phyloP scores from a whole-genome alignment of 495 filamentous ascomycete species.

The Aspergillus leporis region DNA sequence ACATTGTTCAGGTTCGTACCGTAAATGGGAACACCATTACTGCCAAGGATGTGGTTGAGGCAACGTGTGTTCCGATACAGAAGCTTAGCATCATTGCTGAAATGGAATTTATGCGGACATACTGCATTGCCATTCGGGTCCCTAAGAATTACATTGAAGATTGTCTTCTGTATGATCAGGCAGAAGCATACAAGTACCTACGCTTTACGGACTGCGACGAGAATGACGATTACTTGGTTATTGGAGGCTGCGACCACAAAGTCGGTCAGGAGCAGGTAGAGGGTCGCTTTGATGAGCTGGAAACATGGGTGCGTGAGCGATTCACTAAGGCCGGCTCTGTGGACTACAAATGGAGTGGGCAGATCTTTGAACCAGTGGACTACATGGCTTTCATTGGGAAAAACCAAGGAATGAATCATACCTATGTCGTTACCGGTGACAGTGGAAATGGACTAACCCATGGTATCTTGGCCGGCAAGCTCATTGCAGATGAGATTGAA shows the following conservation, averaged over 20 bases:
- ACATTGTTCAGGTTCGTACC: constrained; percentile 42
- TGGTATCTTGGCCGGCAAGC: constrained; percentile 50
- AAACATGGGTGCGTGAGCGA: constrained; percentile 51
- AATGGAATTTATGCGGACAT: constrained; percentile 52
- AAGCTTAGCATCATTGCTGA: constrained; percentile 51
- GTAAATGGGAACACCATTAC: constrained; percentile 45
- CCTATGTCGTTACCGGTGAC: constrained; percentile 58
- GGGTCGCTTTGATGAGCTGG: constrained; percentile 48
- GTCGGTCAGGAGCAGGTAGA: constrained; percentile 51
- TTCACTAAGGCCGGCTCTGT: constrained; percentile 49
- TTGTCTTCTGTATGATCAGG: constrained; percentile 55
- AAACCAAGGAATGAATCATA: constrained; percentile 52
- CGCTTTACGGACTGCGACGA: constrained; percentile 52
- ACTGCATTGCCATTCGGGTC: constrained; percentile 58
- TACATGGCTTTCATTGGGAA: constrained; percentile 56
- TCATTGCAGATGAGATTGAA: constrained; percentile 57
- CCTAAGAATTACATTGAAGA: constrained; percentile 52
- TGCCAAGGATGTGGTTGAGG: constrained; percentile 51
- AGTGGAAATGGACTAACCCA: constrained; percentile 62
- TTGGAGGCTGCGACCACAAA: constrained; percentile 63
- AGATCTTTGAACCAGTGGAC: constrained; percentile 58
- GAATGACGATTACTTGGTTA: constrained; percentile 54
- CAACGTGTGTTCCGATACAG: constrained; percentile 58
- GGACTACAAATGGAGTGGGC: constrained; percentile 59
- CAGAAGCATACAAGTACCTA: constrained; percentile 54